Base-by-base conservation (phyloP, 176 grass and related monocot genomes). In the Phyllostachys edulis region DNA sequence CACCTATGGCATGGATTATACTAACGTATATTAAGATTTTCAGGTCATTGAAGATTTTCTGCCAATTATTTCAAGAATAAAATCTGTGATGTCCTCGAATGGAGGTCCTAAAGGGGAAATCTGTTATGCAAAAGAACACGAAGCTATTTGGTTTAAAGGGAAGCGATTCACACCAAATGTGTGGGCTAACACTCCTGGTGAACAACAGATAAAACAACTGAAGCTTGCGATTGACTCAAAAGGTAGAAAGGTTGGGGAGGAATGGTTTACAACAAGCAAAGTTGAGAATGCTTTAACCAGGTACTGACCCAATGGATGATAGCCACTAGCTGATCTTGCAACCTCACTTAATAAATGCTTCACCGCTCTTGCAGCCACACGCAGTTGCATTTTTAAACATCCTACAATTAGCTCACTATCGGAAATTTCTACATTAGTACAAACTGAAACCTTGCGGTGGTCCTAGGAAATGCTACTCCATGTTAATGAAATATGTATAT, bases 91-190 rank as follows among this genome's bases (percentile, higher is more conserved):
- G 51, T 90, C 89, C 69, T 84, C 92, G 3, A 88, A 87, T 73
- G 95, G 95, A 85, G 63, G 88, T 77, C 51, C 89, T 67, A 98
- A 91, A 84, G 95, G 92, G n/a, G 95, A 94, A 87, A 94, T 98
- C 63, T 90, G 90, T 85, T 94, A 98, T 78, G 79, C 92, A 66
- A 98, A 92, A 94, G 95, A 98, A 61, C 90, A 94, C 21, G 95
- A 86, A 81, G 88, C 92, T 84, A 76, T 98, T 78, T 98, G 95
- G 95, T 98, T 98, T 78, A 98, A 91, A 86, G 95, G 95, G 79
- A 98, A 86, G 69, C 81, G 92, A 47, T 90, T 98, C 82, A 76
- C 57, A 63, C 95, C 95, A 85, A 87, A 37, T 64, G 90, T 97
- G 37, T 97, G 92, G 92, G 95, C 88, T 59, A 88, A 93, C 85